A percentile compares a stretch with the other conserved stretches of the same genome.
phyloP scores from a whole-genome alignment of 1,139 yeast genomes.

The Geotrichum aggregatum region DNA sequence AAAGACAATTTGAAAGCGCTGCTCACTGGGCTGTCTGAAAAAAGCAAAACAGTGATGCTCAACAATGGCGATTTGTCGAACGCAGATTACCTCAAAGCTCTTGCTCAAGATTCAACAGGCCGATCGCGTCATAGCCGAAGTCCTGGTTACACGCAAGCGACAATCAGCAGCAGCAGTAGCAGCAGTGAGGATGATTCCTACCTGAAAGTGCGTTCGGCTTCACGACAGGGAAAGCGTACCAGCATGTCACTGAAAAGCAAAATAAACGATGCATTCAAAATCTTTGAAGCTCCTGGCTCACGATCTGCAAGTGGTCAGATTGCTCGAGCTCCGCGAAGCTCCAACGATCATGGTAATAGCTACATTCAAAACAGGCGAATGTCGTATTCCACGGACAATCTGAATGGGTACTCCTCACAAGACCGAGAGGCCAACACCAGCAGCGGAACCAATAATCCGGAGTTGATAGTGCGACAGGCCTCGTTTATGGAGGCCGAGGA shows the following conservation, averaged over 20 bases:
- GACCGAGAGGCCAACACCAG: slow-evolving; percentile 13
- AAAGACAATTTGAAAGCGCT: slow-evolving; percentile 35
- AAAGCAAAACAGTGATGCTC: slow-evolving; percentile 36
- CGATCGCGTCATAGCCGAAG: slow-evolving; percentile 24
- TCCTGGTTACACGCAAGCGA: background rate
- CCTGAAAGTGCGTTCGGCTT: slow-evolving; percentile 13
- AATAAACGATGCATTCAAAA: slow-evolving; percentile 36
- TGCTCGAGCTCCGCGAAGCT: background rate
- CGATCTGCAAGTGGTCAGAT: slow-evolving; percentile 13
- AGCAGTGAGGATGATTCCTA: slow-evolving; percentile 3
- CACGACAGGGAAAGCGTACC: slow-evolving; percentile 28
- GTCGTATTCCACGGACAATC: slow-evolving; percentile 26
- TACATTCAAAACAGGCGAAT: slow-evolving; percentile 19
- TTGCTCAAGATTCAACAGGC: slow-evolving; percentile 43
- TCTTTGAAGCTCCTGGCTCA: slow-evolving; percentile 24
- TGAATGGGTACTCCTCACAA: slow-evolving; percentile 23
- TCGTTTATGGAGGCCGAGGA: slow-evolving; percentile 20
- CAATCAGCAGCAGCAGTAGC: background rate
- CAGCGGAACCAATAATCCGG: background rate
- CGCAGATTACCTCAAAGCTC: slow-evolving; percentile 56
- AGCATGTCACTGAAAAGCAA: slow-evolving; percentile 32
- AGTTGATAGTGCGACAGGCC: slow-evolving; percentile 14
- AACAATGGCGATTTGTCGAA: slow-evolving; percentile 39
- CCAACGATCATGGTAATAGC: slow-evolving; percentile 1
- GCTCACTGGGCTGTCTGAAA: slow-evolving; percentile 39